Base-by-base conservation (phyloP, 805 yeast species). In the Nematodospora valgi region DNA sequence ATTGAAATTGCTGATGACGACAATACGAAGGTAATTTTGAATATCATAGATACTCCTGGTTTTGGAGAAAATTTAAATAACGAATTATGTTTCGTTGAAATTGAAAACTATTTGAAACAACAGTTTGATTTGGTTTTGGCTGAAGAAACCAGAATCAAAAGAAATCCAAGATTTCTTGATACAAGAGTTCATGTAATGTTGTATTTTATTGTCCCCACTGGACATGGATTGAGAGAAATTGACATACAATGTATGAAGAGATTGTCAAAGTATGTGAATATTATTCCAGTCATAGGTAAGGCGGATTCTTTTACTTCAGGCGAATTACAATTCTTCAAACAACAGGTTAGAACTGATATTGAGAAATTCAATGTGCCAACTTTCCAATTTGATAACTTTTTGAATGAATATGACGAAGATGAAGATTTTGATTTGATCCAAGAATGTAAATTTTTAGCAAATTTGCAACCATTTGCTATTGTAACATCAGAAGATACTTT, bases 81-180 rank as follows among this genome's bases (percentile, higher is more conserved):
- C 57, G 75, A 76, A 31, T 47, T 81, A 33, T 82, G 91, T 52
- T 78, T 74, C 49, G 66, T 62, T 9, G 93, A 84, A 52, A 75
- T 84, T 34, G 74, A 76, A 35, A 68, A 71, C 38, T 85, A 74
- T 53, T 60, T 85, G 49, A 83, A 81, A 54, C 87, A 81, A 53
- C 91, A 84, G 52, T 84, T 83, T 52, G 89, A 82, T 54, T 64
- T 72, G 38, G 87, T 85, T 0, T 70, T 88, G 30, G 86, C 86
- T 2, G 96, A 88, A 56, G 96, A 88, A 57, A 84, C 93, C 1
- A 72, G 91, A 44, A 86, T 88, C 44, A 74, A 75, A 58, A 80
- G 97, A 71, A 86, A 86, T 54, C 95, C 95, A 17, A 69, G 86
- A 44, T 31, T 68, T 38, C 47, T 51, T 9, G 96, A 89, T 52